Conservation (phyloP, 75 land plant species). For the Cunninghamia lanceolata region DNA sequence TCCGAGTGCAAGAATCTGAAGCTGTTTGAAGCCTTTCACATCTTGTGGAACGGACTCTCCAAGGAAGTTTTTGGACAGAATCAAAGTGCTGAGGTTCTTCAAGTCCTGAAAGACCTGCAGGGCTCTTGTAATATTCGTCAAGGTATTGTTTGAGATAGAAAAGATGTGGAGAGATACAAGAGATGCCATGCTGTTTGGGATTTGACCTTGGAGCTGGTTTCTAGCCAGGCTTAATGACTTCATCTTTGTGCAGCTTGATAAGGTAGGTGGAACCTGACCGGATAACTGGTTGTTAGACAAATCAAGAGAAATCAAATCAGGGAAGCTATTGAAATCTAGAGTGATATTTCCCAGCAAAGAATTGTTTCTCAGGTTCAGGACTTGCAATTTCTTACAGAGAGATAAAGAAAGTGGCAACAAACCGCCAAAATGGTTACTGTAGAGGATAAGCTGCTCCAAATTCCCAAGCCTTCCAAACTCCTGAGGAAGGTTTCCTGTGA, state of each 20-base stretch:
- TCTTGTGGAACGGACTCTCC: constrained; percentile 28
- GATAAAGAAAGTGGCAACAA: constrained; percentile 39
- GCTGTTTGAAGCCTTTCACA: constrained; percentile 25
- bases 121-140: constrained; percentile 32
- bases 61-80: constrained; percentile 37
- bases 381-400: constrained; percentile 34
- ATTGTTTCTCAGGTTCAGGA: constrained; percentile 40
- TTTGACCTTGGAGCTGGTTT: constrained; percentile 37
- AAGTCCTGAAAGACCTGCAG: constrained; percentile 31
- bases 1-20: constrained; percentile 35
- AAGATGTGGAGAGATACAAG: constrained; percentile 36
- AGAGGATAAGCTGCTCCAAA: constrained; percentile 31
- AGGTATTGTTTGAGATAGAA: constrained; percentile 30
- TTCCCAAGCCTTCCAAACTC: constrained; percentile 45
- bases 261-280: constrained; percentile 37
- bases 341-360: constrained; percentile 32
- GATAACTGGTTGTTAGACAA: constrained; percentile 42
- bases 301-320: constrained; percentile 32
- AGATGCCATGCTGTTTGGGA: constrained; percentile 22
- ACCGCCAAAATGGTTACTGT: constrained; percentile 49
- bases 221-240: constrained; percentile 35
- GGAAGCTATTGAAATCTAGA: constrained; percentile 36
- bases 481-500: constrained; percentile 47
- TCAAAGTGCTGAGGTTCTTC: constrained; percentile 36
- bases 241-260: constrained; percentile 43